Conservation (phyloP, 768 basidiomycete genomes). For the Lactarius pseudohatsudake region DNA sequence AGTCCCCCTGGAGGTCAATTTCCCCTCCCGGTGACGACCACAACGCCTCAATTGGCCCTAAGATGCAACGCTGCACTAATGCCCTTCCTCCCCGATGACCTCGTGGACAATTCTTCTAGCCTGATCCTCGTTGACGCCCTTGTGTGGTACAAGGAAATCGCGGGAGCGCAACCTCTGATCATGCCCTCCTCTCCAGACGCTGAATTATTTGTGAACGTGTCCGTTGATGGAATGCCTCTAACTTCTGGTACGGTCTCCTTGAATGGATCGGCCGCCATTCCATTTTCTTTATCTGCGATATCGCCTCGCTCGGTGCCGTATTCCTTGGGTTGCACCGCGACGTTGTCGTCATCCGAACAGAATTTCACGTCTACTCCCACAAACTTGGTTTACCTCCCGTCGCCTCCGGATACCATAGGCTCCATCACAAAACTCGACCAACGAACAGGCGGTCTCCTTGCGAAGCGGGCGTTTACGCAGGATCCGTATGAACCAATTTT, state of each 20-base stretch:
- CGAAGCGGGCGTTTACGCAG: constrained; percentile 35
- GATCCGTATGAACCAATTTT: constrained; percentile 44
- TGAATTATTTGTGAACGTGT: constrained; percentile 36
- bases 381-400: constrained; percentile 43
- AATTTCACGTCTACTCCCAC: constrained; percentile 36
- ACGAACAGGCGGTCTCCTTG: constrained; percentile 46
- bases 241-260: constrained; percentile 37
- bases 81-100: constrained; percentile 49
- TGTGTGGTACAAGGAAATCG: constrained; percentile 39
- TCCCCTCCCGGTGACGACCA: constrained; percentile 37
- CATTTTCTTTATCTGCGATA: constrained; percentile 37
- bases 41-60: constrained; percentile 43
- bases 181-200: constrained; percentile 24
- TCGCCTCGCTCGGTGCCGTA: constrained; percentile 35
- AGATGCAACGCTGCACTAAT: constrained; percentile 48
- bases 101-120: constrained; percentile 19
- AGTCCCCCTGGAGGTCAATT: constrained; percentile 51
- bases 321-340: constrained; percentile 39
- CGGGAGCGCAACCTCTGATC: constrained; percentile 39
- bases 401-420: constrained; percentile 35
- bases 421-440: constrained; percentile 51
- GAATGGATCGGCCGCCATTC: constrained; percentile 40
- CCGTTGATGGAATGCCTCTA: constrained; percentile 31
- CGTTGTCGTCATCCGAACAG: constrained; percentile 31
- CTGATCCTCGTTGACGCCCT: constrained; percentile 42